Percentiles rank a stretch among this genome's conserved stretches.
Evolutionary conservation across 352 stramenopile species (phyloP).

Genomic region (Elongisporangium anandrum): DNA sequence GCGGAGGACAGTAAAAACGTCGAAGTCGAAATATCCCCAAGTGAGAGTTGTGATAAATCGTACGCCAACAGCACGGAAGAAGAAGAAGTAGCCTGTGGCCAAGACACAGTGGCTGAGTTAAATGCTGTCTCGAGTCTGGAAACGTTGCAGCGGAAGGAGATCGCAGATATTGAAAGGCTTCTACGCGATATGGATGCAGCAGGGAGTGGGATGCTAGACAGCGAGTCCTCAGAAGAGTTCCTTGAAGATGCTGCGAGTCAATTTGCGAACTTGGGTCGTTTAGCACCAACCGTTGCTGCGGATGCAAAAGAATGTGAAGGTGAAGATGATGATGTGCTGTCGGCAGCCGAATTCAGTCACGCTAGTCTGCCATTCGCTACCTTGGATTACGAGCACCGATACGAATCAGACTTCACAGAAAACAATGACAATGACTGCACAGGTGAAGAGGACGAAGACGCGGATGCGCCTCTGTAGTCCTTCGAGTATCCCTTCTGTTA

Average conservation of each 20-base stretch:
- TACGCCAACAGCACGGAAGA: too few relatives aligned
- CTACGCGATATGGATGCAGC: constrained; percentile 6
- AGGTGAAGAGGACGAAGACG: constrained; percentile 1
- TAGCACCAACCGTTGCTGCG: constrained; percentile 3
- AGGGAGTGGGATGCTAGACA: constrained; percentile 19
- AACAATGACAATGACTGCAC: constrained; percentile 1
- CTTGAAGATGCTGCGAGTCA: constrained; percentile 20
- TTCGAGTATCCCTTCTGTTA: not conserved
- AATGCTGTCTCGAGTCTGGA: not conserved
- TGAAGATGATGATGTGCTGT: not conserved
- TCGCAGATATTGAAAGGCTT: constrained; percentile 14
- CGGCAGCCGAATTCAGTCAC: not conserved
- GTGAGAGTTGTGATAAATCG: too few relatives aligned
- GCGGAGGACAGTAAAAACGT: too few relatives aligned
- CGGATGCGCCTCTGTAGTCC: not conserved
- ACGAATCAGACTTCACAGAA: constrained; percentile 24
- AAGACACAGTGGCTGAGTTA: too few relatives aligned
- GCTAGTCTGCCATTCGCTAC: constrained; percentile 11
- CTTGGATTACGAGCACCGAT: constrained; percentile 9
- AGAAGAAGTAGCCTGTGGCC: too few relatives aligned
- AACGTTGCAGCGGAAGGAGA: constrained; percentile 13
- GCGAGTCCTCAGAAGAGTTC: constrained; percentile 29
- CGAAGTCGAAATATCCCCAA: too few relatives aligned
- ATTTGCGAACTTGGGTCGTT: constrained; percentile 6
- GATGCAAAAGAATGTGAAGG: constrained; percentile 3